A percentile compares a stretch with the other conserved stretches of the same genome.
These are phyloP conservation scores for maize (Zea mays) DNA, from an alignment of 176 grass and related monocot genomes.

Conservation along the genomic window DNA sequence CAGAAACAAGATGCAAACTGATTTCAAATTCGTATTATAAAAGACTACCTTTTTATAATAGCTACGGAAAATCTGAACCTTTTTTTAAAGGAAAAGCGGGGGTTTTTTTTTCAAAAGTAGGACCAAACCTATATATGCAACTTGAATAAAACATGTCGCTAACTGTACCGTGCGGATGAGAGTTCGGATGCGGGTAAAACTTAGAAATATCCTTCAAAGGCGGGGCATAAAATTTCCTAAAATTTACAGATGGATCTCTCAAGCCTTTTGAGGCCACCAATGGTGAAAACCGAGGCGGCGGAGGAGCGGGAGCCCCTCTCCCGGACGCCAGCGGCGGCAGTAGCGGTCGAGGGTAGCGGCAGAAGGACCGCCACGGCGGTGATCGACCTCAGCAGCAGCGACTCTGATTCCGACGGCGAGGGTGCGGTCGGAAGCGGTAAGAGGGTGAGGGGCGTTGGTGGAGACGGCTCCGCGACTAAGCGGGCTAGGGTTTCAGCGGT, in stretches of 20 bases:
- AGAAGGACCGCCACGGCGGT: not conserved
- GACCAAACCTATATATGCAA: no score
- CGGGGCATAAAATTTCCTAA: no score
- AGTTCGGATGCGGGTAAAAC: no score
- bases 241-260: constrained; percentile 24
- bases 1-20: no score
- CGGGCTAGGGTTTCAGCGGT: constrained; percentile 38
- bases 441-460: constrained; percentile 15
- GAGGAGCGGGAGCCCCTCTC: not conserved
- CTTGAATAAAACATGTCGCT: no score
- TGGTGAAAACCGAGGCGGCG: constrained; percentile 53
- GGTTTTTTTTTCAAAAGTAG: no score
- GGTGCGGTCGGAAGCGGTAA: constrained; percentile 25
- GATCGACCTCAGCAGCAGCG: constrained; percentile 81
- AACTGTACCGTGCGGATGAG: no score
- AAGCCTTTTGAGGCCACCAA: not conserved
- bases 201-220: not conserved
- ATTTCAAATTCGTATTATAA: no score
- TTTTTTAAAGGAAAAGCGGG: no score
- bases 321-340: not conserved
- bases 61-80: no score
- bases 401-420: constrained; percentile 55
- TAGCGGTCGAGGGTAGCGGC: not conserved
- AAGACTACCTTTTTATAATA: no score
- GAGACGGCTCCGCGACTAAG: constrained; percentile 24